Evolutionary conservation across 306 rosid species (phyloP).

Genomic region (Prunus dulcis): DNA sequence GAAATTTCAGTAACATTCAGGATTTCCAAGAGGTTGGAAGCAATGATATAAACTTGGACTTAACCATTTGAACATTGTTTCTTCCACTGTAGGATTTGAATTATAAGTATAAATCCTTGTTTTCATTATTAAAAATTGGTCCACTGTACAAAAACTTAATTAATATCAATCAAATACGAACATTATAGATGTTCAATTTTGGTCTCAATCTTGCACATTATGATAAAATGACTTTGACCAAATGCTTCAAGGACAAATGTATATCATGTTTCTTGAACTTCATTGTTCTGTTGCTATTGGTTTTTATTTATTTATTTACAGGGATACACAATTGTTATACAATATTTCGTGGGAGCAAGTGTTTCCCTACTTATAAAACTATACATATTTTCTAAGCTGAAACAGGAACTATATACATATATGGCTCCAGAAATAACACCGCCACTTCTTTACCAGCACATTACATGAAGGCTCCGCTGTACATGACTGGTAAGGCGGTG

Average conservation of each 20-base stretch:
- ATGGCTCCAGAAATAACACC: too few species aligned
- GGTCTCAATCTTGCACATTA: not conserved
- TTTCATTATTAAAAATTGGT: not conserved
- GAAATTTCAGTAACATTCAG: not conserved
- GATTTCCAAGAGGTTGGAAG: slow-evolving; percentile 18
- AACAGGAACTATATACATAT: not conserved
- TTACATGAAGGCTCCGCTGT: not conserved
- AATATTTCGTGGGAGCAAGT: too few species aligned
- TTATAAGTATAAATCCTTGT: not conserved
- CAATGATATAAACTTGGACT: slow-evolving; percentile 52
- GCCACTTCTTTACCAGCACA: not conserved
- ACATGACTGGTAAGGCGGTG: not conserved
- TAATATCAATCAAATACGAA: not conserved
- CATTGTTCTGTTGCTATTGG: not conserved
- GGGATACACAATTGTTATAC: not conserved
- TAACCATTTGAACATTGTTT: slow-evolving; percentile 42
- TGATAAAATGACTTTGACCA: not conserved
- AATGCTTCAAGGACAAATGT: too few species aligned
- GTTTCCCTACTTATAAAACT: too few species aligned
- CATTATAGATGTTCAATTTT: not conserved
- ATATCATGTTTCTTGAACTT: too few species aligned
- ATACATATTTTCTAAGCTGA: too few species aligned
- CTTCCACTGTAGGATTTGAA: not conserved
- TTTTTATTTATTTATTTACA: not conserved
- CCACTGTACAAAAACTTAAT: not conserved